These are phyloP conservation scores for Paracorniculantispora psalliotae DNA, from an alignment of 2,329 filamentous ascomycete genomes.

Conservation along the genomic window DNA sequence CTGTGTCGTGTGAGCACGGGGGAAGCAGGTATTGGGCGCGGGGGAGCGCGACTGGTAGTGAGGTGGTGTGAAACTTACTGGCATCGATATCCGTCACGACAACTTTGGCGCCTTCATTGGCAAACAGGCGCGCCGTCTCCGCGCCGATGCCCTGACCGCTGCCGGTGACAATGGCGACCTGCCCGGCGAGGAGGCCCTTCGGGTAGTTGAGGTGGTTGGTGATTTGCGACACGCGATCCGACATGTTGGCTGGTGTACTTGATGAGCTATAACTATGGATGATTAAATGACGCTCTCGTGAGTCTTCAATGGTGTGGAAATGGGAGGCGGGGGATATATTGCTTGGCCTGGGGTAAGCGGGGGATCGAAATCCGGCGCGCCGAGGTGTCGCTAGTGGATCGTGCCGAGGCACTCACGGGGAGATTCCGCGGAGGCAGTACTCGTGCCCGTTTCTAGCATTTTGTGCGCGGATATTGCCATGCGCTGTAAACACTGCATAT, in stretches of 20 bases:
- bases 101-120: slow-evolving; percentile 82
- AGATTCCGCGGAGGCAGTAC: neutral
- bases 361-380: neutral
- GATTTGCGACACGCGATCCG: slow-evolving; percentile 65
- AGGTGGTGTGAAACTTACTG: slow-evolving; percentile 38
- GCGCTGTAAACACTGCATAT: too few species aligned
- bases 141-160: slow-evolving; percentile 85
- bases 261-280: too few species aligned
- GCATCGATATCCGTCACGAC: slow-evolving; percentile 79
- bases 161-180: slow-evolving; percentile 84
- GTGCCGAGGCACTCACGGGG: slow-evolving; percentile 5
- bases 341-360: neutral
- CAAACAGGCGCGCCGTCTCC: slow-evolving; percentile 75
- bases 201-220: slow-evolving; percentile 78
- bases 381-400: neutral
- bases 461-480: too few species aligned
- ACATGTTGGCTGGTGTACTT: slow-evolving; percentile 35
- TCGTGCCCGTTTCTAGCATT: too few species aligned
- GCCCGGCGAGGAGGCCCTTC: slow-evolving; percentile 69
- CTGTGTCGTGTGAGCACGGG: slow-evolving; percentile 31
- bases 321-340: neutral
- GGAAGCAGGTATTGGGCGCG: neutral
- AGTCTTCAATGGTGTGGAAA: neutral
- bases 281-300: too few species aligned
- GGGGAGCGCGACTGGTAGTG: too few species aligned